Percentiles rank a stretch among this genome's conserved stretches.
Conservation (phyloP, 2,329 filamentous ascomycete genomes). For the Cercospora sp. region DNA sequence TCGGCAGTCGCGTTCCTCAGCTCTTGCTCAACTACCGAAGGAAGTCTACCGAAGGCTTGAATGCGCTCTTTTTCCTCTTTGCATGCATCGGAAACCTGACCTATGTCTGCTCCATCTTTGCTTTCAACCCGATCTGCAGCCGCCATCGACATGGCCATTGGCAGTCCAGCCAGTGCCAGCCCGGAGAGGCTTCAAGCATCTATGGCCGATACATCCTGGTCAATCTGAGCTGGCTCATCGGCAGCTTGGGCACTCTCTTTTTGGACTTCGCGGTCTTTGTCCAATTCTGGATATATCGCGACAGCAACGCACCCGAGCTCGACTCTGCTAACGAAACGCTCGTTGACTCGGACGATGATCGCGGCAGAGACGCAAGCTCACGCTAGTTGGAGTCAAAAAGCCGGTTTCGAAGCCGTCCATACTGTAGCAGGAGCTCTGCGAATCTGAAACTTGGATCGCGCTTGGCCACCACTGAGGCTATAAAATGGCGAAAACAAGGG, state of each 20-base stretch:
- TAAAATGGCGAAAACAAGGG: neutral
- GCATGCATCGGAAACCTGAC: slow-evolving; percentile 94
- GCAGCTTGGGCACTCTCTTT: slow-evolving; percentile 82
- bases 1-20: slow-evolving; percentile 86
- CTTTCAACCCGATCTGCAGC: slow-evolving; percentile 74
- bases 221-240: slow-evolving; percentile 86
- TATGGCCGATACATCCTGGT: slow-evolving; percentile 84
- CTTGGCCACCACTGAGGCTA: neutral
- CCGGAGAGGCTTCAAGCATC: slow-evolving; percentile 64
- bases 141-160: slow-evolving; percentile 37
- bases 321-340: slow-evolving; percentile 15
- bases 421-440: neutral
- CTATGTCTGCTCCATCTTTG: slow-evolving; percentile 87
- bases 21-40: slow-evolving; percentile 87
- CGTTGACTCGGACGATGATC: slow-evolving; percentile 28
- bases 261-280: slow-evolving; percentile 84
- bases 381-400: slow-evolving; percentile 16
- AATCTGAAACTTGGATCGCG: neutral
- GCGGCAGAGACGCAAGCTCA: slow-evolving; percentile 33
- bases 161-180: slow-evolving; percentile 53
- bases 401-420: neutral
- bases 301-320: slow-evolving; percentile 25
- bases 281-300: slow-evolving; percentile 85
- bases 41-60: slow-evolving; percentile 90
- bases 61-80: slow-evolving; percentile 93